Conservation (phyloP, 495 filamentous ascomycete genomes). For the Penicillium turbatum region DNA sequence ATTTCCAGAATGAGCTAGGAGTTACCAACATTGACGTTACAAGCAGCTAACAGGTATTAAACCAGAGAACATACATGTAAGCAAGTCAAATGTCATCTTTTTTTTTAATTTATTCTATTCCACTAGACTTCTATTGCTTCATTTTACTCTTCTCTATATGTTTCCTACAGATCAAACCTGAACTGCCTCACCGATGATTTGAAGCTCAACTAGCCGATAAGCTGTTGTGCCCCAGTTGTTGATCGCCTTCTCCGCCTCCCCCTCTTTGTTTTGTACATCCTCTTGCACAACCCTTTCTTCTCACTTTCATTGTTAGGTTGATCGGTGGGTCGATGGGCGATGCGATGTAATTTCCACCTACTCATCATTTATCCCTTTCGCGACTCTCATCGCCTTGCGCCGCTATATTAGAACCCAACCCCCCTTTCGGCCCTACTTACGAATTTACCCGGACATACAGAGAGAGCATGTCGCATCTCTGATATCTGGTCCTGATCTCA, state of each 20-base stretch:
- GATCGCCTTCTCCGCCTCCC: slow-evolving; percentile 22
- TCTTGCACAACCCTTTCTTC: slow-evolving; percentile 1
- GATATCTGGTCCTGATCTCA: not conserved
- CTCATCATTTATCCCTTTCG: slow-evolving; percentile 16
- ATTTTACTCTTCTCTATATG: no score
- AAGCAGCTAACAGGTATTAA: no score
- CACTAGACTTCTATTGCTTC: no score
- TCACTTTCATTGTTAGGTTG: slow-evolving; percentile 11
- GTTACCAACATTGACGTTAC: no score
- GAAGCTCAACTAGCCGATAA: slow-evolving; percentile 2
- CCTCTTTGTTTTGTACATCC: slow-evolving; percentile 15
- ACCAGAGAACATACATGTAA: no score
- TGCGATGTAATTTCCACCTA: slow-evolving; percentile 37
- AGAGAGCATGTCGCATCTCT: not conserved
- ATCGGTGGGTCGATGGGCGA: slow-evolving; percentile 12
- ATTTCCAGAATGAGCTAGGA: no score
- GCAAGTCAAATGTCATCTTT: no score
- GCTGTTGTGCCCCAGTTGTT: slow-evolving; percentile 14
- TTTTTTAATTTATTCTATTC: no score
- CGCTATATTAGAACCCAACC: slow-evolving; percentile 8
- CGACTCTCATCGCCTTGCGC: slow-evolving; percentile 6
- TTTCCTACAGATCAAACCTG: no score
- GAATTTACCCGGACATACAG: not conserved
- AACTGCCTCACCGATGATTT: no score
- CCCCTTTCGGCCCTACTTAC: slow-evolving; percentile 7